These are phyloP conservation scores for Blastocystis sp. DNA, from an alignment of 352 stramenopile species.

Conservation along the genomic window DNA sequence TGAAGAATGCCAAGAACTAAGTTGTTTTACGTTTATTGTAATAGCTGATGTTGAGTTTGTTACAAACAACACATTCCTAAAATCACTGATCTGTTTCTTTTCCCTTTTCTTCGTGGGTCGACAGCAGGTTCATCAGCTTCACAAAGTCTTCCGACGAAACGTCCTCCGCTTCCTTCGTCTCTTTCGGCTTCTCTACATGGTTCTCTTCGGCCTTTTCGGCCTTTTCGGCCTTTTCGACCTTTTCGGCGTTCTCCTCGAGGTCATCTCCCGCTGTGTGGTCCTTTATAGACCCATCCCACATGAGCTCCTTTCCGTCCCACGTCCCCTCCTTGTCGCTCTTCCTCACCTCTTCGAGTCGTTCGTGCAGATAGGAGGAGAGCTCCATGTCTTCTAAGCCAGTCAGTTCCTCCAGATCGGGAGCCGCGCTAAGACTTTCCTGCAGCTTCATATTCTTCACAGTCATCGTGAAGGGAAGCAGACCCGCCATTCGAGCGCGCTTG, in stretches of 20 bases:
- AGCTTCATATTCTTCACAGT: background rate
- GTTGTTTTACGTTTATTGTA: background rate
- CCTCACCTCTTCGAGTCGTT: background rate
- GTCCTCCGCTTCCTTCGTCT: background rate
- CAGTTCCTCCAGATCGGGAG: background rate
- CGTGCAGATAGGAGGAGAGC: background rate
- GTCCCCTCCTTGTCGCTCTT: background rate
- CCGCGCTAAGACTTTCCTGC: background rate
- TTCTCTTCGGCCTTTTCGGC: background rate
- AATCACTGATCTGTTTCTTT: background rate
- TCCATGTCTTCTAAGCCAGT: background rate
- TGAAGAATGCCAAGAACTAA: background rate
- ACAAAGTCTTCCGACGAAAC: constrained; percentile 18
- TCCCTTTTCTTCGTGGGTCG: background rate
- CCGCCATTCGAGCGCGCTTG: constrained; percentile 24
- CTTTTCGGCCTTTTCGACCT: background rate
- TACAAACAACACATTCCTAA: background rate
- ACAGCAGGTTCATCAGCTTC: constrained; percentile 45
- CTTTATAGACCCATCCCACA: background rate
- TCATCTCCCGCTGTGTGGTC: background rate
- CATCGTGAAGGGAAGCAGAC: constrained; percentile 50
- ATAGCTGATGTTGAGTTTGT: background rate
- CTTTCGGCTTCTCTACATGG: background rate
- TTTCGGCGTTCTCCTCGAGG: background rate
- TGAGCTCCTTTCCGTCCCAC: background rate